A percentile compares a stretch with the other conserved stretches of the same genome.
These are phyloP conservation scores for Penicillium rolfsii DNA, from an alignment of 2,329 filamentous ascomycete genomes.

Conservation along the genomic window DNA sequence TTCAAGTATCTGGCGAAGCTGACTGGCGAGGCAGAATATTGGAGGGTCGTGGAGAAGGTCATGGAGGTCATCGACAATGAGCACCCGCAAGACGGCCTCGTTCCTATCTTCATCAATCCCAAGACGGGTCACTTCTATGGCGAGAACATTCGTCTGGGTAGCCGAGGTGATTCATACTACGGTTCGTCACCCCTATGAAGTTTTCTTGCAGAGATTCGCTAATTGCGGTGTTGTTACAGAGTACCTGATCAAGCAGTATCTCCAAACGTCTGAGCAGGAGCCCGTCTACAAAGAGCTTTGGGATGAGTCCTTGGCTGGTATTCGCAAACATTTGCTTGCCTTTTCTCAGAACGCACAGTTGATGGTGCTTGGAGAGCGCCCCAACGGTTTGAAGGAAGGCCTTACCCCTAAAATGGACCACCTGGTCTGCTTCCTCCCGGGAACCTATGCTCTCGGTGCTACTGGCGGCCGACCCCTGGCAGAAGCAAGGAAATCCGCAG, in stretches of 20 bases:
- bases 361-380: conserved; percentile 88
- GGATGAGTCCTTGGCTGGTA: conserved; percentile 79
- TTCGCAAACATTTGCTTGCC: conserved; percentile 89
- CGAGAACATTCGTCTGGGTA: conserved; percentile 86
- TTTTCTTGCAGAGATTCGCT: conserved; percentile 5
- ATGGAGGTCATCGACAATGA: conserved; percentile 91
- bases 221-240: conserved; percentile 53
- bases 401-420: conserved; percentile 96
- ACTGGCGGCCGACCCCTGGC: conserved; percentile 77
- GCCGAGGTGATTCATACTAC: conserved; percentile 95
- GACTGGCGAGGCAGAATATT: conserved; percentile 89
- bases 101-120: conserved; percentile 89
- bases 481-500: conserved; percentile 70
- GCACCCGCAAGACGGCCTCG: conserved; percentile 74
- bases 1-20: conserved; percentile 96
- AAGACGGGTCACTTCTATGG: conserved; percentile 77
- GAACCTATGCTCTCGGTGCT: conserved; percentile 86
- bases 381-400: conserved; percentile 66
- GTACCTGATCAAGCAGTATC: conserved; percentile 97
- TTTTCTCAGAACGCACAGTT: conserved; percentile 80
- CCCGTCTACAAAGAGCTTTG: conserved; percentile 89
- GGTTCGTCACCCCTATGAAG: conserved; percentile 39
- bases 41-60: conserved; percentile 87
- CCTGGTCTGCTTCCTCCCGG: conserved; percentile 94
- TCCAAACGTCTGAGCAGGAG: conserved; percentile 88